phyloP scores from a whole-genome alignment of 1,284 basidiomycete genomes.

The Naganishia sp. region DNA sequence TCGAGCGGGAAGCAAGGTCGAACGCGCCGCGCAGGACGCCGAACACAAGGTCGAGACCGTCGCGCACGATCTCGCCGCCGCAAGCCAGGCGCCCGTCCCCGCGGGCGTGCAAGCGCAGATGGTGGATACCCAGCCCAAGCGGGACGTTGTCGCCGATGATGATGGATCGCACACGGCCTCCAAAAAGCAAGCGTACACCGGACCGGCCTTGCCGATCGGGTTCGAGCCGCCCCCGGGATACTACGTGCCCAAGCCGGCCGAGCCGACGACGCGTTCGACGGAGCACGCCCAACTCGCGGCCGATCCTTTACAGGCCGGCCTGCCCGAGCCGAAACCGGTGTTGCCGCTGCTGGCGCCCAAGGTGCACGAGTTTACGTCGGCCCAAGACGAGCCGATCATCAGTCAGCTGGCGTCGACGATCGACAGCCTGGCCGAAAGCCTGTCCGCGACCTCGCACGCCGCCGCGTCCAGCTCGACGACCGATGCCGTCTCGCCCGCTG shows the following conservation, averaged over 20 bases:
- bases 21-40: constrained; percentile 34
- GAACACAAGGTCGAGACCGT: constrained; percentile 38
- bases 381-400: constrained; percentile 81
- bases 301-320: constrained; percentile 35
- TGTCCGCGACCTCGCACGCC: constrained; percentile 66
- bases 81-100: constrained; percentile 58
- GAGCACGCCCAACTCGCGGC: constrained; percentile 24
- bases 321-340: constrained; percentile 45
- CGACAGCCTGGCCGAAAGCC: constrained; percentile 83
- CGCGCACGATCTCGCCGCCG: constrained; percentile 38
- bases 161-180: constrained; percentile 38
- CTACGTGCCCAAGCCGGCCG: constrained; percentile 51
- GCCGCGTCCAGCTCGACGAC: constrained; percentile 66
- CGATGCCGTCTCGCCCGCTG: constrained; percentile 57
- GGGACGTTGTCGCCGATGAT: constrained; percentile 48
- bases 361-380: constrained; percentile 67
- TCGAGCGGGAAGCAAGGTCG: constrained; percentile 35
- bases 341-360: constrained; percentile 81
- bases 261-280: constrained; percentile 20
- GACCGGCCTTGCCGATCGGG: constrained; percentile 75
- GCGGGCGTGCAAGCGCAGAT: constrained; percentile 44
- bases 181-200: constrained; percentile 66
- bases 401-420: constrained; percentile 90
- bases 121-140: constrained; percentile 46
- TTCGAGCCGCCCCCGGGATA: constrained; percentile 89